These are phyloP conservation scores for Termitomyces sp. DNA, from an alignment of 768 basidiomycete species.

Conservation along the genomic window DNA sequence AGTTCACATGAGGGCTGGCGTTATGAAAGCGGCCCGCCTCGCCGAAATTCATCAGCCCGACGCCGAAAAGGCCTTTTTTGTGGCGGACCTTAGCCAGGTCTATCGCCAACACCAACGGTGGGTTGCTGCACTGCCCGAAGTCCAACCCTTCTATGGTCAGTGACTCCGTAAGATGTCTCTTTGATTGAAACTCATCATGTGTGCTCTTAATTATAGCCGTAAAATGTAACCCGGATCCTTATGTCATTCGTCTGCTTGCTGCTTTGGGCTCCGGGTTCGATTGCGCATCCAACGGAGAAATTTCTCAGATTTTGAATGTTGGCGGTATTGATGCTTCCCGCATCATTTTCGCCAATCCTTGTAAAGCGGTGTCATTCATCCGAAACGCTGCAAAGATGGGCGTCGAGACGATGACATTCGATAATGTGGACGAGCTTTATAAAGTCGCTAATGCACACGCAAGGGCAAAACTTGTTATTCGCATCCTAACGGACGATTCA, in stretches of 20 bases:
- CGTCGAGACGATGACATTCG: constrained; percentile 96
- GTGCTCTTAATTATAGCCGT: constrained; percentile 52
- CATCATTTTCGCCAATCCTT: constrained; percentile 98
- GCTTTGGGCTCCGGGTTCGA: constrained; percentile 93
- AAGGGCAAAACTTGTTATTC: constrained; percentile 78
- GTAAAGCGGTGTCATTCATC: constrained; percentile 94
- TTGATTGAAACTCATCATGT: constrained; percentile 3
- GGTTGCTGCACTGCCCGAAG: constrained; percentile 67
- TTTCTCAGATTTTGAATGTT: constrained; percentile 68
- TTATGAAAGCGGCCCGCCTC: constrained; percentile 56
- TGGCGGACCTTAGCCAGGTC: constrained; percentile 86
- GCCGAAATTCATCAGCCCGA: constrained; percentile 52
- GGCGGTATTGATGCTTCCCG: constrained; percentile 72
- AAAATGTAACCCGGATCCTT: constrained; percentile 98
- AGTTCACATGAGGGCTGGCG: constrained; percentile 70
- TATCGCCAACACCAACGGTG: constrained; percentile 84
- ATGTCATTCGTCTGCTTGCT: constrained; percentile 85
- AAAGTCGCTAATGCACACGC: constrained; percentile 85
- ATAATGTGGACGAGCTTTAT: constrained; percentile 93
- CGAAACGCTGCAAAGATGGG: constrained; percentile 73
- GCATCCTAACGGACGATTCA: constrained; percentile 97
- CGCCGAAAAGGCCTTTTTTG: constrained; percentile 94
- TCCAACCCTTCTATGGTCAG: constrained; percentile 94
- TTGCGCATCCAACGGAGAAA: constrained; percentile 94
- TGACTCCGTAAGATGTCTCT: constrained; percentile 8